phyloP scores from a whole-genome alignment of 2,329 filamentous ascomycete species.

The Grosmannia clavigera region DNA sequence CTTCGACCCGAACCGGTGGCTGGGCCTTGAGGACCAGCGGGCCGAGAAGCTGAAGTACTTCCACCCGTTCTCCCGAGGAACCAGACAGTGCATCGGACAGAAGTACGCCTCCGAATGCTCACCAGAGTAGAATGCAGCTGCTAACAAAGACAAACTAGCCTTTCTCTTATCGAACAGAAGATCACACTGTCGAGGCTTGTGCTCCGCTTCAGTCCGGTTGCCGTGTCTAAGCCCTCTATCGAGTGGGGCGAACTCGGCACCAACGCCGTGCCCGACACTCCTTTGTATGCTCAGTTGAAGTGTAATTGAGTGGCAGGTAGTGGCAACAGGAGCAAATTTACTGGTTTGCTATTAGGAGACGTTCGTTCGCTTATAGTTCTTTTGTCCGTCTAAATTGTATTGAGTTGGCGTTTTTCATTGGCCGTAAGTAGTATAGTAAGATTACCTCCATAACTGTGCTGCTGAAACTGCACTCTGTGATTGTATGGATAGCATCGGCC shows the following conservation, averaged over 20 bases:
- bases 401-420: no score
- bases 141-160: not conserved
- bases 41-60: not conserved
- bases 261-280: not conserved
- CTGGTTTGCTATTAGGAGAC: no score
- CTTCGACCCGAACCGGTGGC: not conserved
- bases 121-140: not conserved
- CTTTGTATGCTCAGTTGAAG: not conserved
- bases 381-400: no score
- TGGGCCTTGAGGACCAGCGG: not conserved
- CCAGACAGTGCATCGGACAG: not conserved
- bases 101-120: not conserved
- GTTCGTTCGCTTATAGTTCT: no score
- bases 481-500: no score
- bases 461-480: no score
- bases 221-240: not conserved
- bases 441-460: no score
- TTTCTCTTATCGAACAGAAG: not conserved
- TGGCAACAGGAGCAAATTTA: no score
- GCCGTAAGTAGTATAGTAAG: no score
- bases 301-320: not conserved
- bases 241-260: not conserved
- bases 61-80: not conserved
- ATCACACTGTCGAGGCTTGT: not conserved
- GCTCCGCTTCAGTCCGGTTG: not conserved